Evolutionary conservation across 176 grass and related monocot species (phyloP).

Genomic region (Chrysopogon serrulatus): DNA sequence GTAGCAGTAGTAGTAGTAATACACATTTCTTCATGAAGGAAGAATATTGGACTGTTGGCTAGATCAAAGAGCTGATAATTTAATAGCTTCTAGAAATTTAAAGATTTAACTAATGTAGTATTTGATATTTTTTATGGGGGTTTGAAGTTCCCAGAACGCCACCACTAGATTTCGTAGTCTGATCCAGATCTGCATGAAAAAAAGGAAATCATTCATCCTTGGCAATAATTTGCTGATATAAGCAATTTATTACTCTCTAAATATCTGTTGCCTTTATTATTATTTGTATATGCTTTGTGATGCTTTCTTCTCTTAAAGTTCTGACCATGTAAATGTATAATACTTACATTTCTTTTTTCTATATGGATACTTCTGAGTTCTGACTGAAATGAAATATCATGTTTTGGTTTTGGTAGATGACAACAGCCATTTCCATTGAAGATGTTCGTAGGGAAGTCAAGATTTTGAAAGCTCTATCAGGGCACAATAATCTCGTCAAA

Average conservation of each 20-base stretch:
- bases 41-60: neutral
- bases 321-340: neutral
- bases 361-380: slow-evolving; percentile 1
- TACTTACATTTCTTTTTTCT: neutral
- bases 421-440: slow-evolving; percentile 97
- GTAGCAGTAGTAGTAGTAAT: too few relatives aligned
- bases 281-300: neutral
- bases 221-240: neutral
- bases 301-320: neutral
- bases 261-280: neutral
- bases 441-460: slow-evolving; percentile 98
- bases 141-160: neutral
- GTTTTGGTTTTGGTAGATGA: slow-evolving; percentile 73
- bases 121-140: neutral
- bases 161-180: neutral
- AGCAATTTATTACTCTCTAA: neutral
- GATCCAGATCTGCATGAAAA: neutral
- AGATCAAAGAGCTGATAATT: neutral
- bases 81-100: neutral
- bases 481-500: slow-evolving; percentile 94
- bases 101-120: neutral
- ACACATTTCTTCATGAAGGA: neutral
- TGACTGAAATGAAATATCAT: neutral
- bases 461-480: slow-evolving; percentile 97
- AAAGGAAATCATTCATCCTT: neutral